These are phyloP conservation scores for Lactifluus piperatus DNA, from an alignment of 768 basidiomycete genomes.

Conservation along the genomic window DNA sequence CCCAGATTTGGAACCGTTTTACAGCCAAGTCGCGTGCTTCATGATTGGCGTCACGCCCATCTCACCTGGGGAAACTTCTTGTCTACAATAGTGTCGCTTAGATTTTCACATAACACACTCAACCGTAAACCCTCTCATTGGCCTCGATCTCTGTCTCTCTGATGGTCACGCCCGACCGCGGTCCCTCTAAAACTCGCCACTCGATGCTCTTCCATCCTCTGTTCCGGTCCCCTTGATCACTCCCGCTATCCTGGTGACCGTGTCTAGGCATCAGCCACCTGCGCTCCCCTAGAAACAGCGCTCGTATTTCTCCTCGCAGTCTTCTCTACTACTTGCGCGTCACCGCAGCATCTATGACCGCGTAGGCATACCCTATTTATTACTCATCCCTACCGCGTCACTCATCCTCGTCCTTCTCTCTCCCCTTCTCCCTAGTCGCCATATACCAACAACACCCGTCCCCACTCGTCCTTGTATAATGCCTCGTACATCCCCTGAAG, in stretches of 20 bases:
- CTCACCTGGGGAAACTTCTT: constrained; percentile 10
- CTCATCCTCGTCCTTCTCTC: neutral
- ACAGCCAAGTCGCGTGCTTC: constrained; percentile 13
- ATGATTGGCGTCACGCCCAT: constrained; percentile 18
- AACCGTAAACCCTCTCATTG: constrained; percentile 6
- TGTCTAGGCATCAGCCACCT: constrained; percentile 15
- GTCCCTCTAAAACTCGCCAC: constrained; percentile 16
- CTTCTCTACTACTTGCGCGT: neutral
- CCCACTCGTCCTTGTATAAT: constrained; percentile 2
- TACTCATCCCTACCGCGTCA: neutral
- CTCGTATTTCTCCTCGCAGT: neutral
- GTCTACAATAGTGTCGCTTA: constrained; percentile 10
- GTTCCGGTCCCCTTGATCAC: constrained; percentile 20
- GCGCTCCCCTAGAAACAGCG: constrained; percentile 12
- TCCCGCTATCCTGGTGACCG: constrained; percentile 17
- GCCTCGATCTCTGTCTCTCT: constrained; percentile 9
- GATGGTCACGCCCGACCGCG: constrained; percentile 6
- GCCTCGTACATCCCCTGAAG: constrained; percentile 10
- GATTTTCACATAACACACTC: constrained; percentile 7
- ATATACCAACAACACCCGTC: neutral
- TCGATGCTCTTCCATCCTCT: neutral
- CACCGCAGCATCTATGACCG: neutral
- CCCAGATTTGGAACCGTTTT: constrained; percentile 9
- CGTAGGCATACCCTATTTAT: constrained; percentile 11
- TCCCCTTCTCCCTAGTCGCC: neutral